A percentile compares a stretch with the other conserved stretches of the same genome.
Evolutionary conservation across 768 basidiomycete species (phyloP).

Genomic region (Rhodotorula babjevae): DNA sequence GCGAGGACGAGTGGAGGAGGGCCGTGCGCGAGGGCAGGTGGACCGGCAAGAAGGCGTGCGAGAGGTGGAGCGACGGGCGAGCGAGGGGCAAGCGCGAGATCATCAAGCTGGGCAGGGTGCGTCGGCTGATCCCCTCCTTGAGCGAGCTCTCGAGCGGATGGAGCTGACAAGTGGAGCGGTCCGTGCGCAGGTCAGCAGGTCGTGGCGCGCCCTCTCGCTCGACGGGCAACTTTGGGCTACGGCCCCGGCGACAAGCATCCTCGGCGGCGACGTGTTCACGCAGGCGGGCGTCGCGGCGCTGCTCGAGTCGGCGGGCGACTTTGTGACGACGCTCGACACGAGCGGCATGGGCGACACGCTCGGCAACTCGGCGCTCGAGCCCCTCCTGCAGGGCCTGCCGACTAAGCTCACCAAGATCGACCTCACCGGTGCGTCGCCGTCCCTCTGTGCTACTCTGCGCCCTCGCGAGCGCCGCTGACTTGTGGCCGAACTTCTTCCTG

Average conservation of each 20-base stretch:
- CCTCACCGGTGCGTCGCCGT: constrained; percentile 3
- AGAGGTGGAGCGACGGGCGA: constrained; percentile 65
- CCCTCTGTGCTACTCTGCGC: accelerated
- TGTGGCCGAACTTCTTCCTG: background rate
- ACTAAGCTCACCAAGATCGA: constrained; percentile 9
- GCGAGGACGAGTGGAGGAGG: constrained; percentile 24
- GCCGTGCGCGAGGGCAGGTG: constrained; percentile 9
- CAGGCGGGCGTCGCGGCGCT: constrained; percentile 56
- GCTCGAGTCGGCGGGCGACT: constrained; percentile 58
- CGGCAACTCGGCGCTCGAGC: background rate
- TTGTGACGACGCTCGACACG: constrained; percentile 61
- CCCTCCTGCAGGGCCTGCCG: constrained; percentile 1
- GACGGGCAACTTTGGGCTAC: constrained; percentile 82
- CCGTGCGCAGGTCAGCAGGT: constrained; percentile 62
- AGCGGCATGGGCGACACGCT: constrained; percentile 49
- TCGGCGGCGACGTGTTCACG: constrained; percentile 56
- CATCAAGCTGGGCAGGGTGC: constrained; percentile 72
- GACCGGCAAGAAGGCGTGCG: constrained; percentile 41
- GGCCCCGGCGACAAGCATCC: constrained; percentile 58
- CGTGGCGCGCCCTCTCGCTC: constrained; percentile 68
- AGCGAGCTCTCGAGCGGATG: no score
- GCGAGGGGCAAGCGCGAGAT: constrained; percentile 71
- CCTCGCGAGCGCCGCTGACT: no score
- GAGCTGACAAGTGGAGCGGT: background rate
- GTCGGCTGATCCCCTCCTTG: constrained; percentile 19